Evolutionary conservation across 208 protist species (phyloP), one percentile per base, ranked within the genome.

Genomic region (Leishmania turanica): DNA sequence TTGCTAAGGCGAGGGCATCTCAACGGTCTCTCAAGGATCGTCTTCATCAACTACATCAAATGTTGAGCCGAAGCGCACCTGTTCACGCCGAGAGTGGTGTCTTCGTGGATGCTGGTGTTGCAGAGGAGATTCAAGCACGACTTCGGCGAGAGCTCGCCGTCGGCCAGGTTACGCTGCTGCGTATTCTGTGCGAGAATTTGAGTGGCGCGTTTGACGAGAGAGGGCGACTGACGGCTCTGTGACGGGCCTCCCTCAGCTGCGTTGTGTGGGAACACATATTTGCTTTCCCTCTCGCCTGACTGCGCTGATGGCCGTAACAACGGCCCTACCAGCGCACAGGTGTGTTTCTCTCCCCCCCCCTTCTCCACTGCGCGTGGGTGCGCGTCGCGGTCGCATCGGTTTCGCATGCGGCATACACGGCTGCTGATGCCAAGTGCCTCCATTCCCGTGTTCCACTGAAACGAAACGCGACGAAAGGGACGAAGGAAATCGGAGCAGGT

Each of bases 141-240:
- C 75, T 85, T 56, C 49, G 27, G 21, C 27, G 42, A n/a, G 82
- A 85, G 68, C 62, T 85, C 37, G 31, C 54, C 9, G 31, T 40
- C 0, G 82, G 82, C 34, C 73, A 64, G 13, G 72, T 81, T 1
- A 85, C 72, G 24, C 64, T 87, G 51, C 69, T 87, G 51, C 75
- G 69, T 19, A 64, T 79, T 65, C 53, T 84, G 2, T 85, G 82
- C 54, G 62, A 78, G 49, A 68, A n/a, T 31, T 45, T 4, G 4
- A 11, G 49, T 19, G 37, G 31, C 40, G 76, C 45, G 15, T 71
- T 37, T 47, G 60, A 31, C 70, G 42, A 77, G 40, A 47, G 27
- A 53, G 74, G 37, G 54, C 74, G 72, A 21, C 72, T 60, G n/a
- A 56, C 19, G 9, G 27, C 15, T 51, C 9, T 3, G 1, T 73